A percentile compares a stretch with the other conserved stretches of the same genome.
phyloP scores from a whole-genome alignment of 2,329 filamentous ascomycete genomes.

The Rutstroemia sp. region DNA sequence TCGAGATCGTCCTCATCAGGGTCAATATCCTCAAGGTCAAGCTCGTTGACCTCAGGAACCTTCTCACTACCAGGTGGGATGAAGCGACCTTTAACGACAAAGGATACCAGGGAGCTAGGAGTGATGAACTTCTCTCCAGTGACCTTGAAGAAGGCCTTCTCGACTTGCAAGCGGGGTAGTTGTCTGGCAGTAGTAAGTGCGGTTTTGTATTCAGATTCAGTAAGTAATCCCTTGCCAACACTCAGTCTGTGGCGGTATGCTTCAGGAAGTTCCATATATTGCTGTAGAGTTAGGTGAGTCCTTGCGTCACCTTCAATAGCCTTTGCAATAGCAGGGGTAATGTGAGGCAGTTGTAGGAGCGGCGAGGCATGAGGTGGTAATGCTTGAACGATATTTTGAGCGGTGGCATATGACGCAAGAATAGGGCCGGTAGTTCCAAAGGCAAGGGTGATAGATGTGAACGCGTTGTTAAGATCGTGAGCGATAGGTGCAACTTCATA shows the following conservation, averaged over 20 bases:
- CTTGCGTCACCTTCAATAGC: constrained; percentile 70
- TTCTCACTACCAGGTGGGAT: constrained; percentile 76
- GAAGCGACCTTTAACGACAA: constrained; percentile 91
- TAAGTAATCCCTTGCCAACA: constrained; percentile 63
- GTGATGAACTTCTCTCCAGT: constrained; percentile 89
- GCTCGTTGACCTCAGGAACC: constrained; percentile 65
- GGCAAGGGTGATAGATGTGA: constrained; percentile 78
- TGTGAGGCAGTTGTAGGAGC: constrained; percentile 83
- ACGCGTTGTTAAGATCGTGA: constrained; percentile 76
- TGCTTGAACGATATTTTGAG: constrained; percentile 86
- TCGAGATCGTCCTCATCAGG: constrained; percentile 89
- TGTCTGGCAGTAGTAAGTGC: constrained; percentile 73
- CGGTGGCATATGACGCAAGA: constrained; percentile 70
- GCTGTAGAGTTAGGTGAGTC: constrained; percentile 70
- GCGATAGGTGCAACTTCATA: constrained; percentile 84
- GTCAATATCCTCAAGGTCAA: constrained; percentile 84
- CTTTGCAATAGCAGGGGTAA: constrained; percentile 60
- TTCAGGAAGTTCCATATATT: constrained; percentile 81
- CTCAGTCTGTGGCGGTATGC: constrained; percentile 63
- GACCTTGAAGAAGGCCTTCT: constrained; percentile 97
- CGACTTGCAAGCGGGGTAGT: constrained; percentile 75
- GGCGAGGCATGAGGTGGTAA: constrained; percentile 76
- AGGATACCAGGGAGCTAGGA: constrained; percentile 82
- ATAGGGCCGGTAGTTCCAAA: constrained; percentile 80
- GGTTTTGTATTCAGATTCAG: constrained; percentile 66